Conservation (phyloP, 1,284 basidiomycete genomes). For the Grifola frondosa region DNA sequence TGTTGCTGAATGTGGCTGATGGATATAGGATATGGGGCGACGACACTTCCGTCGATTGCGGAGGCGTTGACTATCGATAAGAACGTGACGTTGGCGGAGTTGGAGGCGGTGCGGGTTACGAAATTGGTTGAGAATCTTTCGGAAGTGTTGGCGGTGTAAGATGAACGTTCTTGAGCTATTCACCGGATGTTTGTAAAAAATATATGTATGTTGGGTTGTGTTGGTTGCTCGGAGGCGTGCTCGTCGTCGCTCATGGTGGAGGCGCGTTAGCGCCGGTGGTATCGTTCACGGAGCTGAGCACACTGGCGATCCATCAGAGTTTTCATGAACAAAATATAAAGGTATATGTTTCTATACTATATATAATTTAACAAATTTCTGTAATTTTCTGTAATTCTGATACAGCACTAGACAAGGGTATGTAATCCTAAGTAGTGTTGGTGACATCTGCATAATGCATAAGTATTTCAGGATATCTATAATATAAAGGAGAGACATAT, state of each 20-base stretch:
- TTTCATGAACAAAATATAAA: too few species aligned
- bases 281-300: neutral
- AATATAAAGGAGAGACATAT: too few species aligned
- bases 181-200: too few species aligned
- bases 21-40: conserved; percentile 85
- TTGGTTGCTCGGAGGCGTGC: neutral
- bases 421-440: too few species aligned
- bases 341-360: too few species aligned
- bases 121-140: conserved; percentile 45
- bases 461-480: too few species aligned
- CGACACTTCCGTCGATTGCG: conserved; percentile 80
- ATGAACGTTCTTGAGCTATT: too few species aligned
- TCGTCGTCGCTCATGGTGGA: conserved; percentile 16
- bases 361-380: too few species aligned
- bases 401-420: too few species aligned
- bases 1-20: conserved; percentile 1
- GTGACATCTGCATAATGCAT: too few species aligned
- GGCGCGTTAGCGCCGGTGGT: neutral
- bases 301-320: too few species aligned
- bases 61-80: conserved; percentile 77
- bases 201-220: neutral
- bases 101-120: conserved; percentile 66
- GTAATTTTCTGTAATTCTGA: too few species aligned
- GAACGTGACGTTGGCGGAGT: conserved; percentile 56
- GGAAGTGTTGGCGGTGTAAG: conserved; percentile 20